Evolutionary conservation across 2,329 filamentous ascomycete genomes (phyloP).

Genomic region (Celoporthe dispersa): DNA sequence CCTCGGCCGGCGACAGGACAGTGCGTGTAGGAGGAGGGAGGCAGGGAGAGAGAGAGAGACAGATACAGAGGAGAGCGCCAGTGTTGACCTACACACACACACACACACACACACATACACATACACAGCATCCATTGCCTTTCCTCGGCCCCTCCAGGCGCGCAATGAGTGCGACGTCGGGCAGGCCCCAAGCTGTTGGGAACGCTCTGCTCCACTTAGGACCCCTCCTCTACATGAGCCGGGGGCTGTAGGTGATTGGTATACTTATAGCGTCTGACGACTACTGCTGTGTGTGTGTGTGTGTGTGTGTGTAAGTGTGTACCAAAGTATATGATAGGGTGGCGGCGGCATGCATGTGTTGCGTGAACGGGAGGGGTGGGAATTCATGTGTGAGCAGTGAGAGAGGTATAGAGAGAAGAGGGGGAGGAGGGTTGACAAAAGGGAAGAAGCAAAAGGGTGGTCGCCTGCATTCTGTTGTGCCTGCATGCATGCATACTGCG

Average conservation of each 20-base stretch:
- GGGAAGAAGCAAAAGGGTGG: slow-evolving; percentile 12
- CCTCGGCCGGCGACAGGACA: neutral
- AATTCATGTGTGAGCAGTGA: neutral
- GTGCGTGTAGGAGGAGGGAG: no score
- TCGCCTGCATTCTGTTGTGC: slow-evolving; percentile 10
- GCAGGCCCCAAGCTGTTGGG: slow-evolving; percentile 26
- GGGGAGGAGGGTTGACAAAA: neutral
- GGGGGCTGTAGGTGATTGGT: neutral
- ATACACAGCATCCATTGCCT: neutral
- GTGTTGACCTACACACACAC: no score
- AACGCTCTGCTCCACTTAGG: slow-evolving; percentile 8
- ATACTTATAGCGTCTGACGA: neutral
- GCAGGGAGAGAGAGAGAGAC: no score
- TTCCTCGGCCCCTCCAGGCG: neutral
- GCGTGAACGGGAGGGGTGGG: neutral
- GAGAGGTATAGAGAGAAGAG: neutral
- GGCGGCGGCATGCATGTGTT: neutral
- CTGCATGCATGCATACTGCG: slow-evolving; percentile 3
- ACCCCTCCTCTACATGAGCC: neutral
- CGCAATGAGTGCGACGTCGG: neutral
- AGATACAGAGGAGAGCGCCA: no score
- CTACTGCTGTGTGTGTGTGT: neutral
- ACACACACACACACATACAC: no score
- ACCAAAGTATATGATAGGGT: no score
- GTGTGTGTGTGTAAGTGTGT: no score